These are phyloP conservation scores for Trichomonascaceae sp. DNA, from an alignment of 1,139 yeast species.

Conservation along the genomic window DNA sequence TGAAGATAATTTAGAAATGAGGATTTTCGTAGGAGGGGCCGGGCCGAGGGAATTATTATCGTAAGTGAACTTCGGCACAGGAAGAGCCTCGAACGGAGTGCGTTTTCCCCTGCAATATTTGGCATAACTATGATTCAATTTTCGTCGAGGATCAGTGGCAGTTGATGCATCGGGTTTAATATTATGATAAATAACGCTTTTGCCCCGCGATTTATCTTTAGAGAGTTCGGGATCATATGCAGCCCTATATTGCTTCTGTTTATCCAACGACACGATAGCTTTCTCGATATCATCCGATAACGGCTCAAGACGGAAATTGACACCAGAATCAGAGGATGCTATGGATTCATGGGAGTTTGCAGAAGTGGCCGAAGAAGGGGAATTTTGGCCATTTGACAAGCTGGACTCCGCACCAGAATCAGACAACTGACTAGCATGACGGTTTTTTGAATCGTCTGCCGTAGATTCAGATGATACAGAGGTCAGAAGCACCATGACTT, in stretches of 20 bases:
- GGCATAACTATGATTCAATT: slow-evolving; percentile 9
- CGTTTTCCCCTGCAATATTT: slow-evolving; percentile 27
- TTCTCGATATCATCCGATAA: not conserved
- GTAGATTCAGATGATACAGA: not conserved
- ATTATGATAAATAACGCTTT: slow-evolving; percentile 33
- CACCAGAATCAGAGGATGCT: not conserved
- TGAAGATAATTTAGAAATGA: slow-evolving; percentile 59
- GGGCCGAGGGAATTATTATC: slow-evolving; percentile 74
- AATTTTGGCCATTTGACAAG: not conserved
- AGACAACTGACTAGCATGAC: not conserved
- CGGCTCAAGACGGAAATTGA: not conserved
- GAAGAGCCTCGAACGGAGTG: slow-evolving; percentile 35
- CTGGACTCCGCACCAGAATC: slow-evolving; percentile 4
- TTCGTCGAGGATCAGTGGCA: slow-evolving; percentile 35
- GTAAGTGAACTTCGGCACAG: slow-evolving; percentile 44
- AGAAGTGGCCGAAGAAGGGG: slow-evolving; percentile 2
- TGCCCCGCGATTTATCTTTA: slow-evolving; percentile 38
- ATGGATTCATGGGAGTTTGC: slow-evolving; percentile 1
- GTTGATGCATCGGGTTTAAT: slow-evolving; percentile 20
- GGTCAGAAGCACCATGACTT: not conserved
- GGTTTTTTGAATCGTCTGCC: not conserved
- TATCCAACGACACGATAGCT: not conserved
- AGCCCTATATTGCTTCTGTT: slow-evolving; percentile 1
- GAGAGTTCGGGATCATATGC: slow-evolving; percentile 54
- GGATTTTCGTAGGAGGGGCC: slow-evolving; percentile 63